Base-by-base conservation (phyloP, 805 yeast species). In the Jamesozyma rosinii region DNA sequence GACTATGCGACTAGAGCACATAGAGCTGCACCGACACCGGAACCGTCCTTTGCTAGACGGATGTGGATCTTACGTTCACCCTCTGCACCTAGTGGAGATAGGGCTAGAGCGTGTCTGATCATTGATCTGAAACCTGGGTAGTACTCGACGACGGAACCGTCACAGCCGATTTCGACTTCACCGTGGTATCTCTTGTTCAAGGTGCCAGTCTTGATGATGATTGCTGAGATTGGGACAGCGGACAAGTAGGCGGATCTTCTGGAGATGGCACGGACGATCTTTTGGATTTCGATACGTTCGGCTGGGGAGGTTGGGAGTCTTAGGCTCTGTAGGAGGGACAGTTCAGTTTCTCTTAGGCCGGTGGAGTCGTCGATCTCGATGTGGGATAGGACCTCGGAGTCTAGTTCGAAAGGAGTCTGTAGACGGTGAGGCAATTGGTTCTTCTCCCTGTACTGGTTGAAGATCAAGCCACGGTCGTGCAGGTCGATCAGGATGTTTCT, bases 11-110 rank as follows among this genome's bases (percentile, higher is more conserved):
- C 67, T 38, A 70, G 57, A 11, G 96, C 97, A 69, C 96, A 86
- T 48, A 90, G 69, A 2, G 97, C 97, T 36, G 96, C 97, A 51
- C 98, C 98, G 32, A 89, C 95, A 48, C 96, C 95, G 42, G 94
- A 81, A 38, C 98, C 97, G 57, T 92, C 97, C 63, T 86, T 85
- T 27, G 97, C 92, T 51, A 89, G 80, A 49, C 78, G 79, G 47
- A 90, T 66, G 52, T 79, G 81, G 34, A 88, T 69, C 54, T 83
- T 79, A 63, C 85, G 76, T 54, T 78, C 85, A 47, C 82, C 78
- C 38, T 83, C 82, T 36, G 82, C 71, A 45, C 90, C 89, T 36
- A 89, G 73, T 49, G 81, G 78, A 33, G 85, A 75, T 50, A 75
- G 58, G 1, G 79, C 70, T 49, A 89, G 65, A 0, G 95, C 95